These are phyloP conservation scores for Kokia cookei DNA, from an alignment of 441 rosid genomes.

Conservation along the genomic window DNA sequence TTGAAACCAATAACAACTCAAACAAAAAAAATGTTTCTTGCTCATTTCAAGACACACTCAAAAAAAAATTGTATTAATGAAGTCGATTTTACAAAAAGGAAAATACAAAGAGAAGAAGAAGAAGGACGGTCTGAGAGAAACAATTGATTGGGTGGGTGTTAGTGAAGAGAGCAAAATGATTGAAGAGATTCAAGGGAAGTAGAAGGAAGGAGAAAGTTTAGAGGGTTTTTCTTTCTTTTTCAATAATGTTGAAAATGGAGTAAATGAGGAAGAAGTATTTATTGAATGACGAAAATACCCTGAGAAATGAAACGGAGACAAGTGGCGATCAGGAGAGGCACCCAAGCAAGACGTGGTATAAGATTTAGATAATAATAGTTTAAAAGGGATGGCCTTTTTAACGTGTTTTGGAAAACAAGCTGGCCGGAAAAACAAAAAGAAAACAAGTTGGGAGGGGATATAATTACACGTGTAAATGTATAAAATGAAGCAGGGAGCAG, in stretches of 20 bases:
- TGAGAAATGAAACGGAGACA: slow-evolving; percentile 27
- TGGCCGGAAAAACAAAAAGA: not conserved
- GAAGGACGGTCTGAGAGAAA: not conserved
- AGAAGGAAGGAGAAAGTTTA: too few relatives aligned
- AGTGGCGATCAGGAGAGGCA: slow-evolving; percentile 52
- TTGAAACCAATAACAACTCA: not conserved
- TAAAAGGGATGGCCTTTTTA: not conserved
- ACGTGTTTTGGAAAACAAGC: not conserved
- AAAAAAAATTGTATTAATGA: not conserved
- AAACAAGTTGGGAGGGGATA: not conserved
- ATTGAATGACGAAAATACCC: slow-evolving; percentile 22
- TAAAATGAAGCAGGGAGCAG: not conserved
- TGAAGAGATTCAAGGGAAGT: not conserved
- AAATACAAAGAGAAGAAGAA: not conserved
- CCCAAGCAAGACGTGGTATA: slow-evolving; percentile 58
- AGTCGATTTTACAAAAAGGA: not conserved
- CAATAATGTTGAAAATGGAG: not conserved
- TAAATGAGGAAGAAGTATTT: not conserved
- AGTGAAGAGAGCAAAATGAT: not conserved
- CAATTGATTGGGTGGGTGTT: not conserved
- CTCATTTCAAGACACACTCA: not conserved
- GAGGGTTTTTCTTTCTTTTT: not conserved
- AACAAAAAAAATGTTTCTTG: not conserved
- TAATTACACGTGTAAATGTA: slow-evolving; percentile 21
- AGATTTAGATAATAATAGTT: slow-evolving; percentile 19